Evolutionary conservation across 768 basidiomycete genomes (phyloP).

Genomic region (Lyophyllum decastes): DNA sequence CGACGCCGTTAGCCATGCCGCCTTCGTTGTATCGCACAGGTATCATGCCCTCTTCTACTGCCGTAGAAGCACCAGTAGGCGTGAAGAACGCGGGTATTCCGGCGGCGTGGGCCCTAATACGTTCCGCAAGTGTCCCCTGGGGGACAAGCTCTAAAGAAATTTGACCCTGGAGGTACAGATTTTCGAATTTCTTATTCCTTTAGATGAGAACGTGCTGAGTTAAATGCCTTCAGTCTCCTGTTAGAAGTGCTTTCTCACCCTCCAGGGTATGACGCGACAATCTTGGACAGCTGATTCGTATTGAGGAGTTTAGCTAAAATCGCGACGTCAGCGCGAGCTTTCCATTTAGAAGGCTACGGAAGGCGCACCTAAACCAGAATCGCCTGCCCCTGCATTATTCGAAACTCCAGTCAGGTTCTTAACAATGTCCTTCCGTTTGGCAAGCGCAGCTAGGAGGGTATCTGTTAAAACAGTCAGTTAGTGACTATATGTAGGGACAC

Average conservation of each 20-base stretch:
- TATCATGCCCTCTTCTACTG: slow-evolving; percentile 77
- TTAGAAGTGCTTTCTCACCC: slow-evolving; percentile 48
- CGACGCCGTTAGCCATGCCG: slow-evolving; percentile 69
- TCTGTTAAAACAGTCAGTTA: slow-evolving; percentile 41
- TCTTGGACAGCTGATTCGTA: slow-evolving; percentile 74
- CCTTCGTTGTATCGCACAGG: slow-evolving; percentile 79
- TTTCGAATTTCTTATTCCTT: slow-evolving; percentile 89
- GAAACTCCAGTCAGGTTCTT: slow-evolving; percentile 78
- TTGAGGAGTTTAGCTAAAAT: slow-evolving; percentile 70
- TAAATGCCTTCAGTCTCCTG: background rate
- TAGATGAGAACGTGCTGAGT: background rate
- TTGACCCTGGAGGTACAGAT: slow-evolving; percentile 75
- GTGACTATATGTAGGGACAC: background rate
- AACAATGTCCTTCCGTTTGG: slow-evolving; percentile 69
- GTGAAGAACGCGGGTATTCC: slow-evolving; percentile 95
- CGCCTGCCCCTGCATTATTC: slow-evolving; percentile 80
- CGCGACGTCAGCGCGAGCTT: background rate
- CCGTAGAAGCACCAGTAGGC: slow-evolving; percentile 86
- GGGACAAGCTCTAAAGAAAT: slow-evolving; percentile 89
- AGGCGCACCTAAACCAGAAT: slow-evolving; percentile 66
- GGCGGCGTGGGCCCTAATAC: slow-evolving; percentile 85
- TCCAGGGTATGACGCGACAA: slow-evolving; percentile 90
- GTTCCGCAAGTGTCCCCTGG: slow-evolving; percentile 88
- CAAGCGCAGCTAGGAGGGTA: slow-evolving; percentile 78
- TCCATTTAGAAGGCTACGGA: background rate